These are phyloP conservation scores for Penicillium coprophilum DNA, from an alignment of 495 filamentous ascomycete species.

Conservation along the genomic window DNA sequence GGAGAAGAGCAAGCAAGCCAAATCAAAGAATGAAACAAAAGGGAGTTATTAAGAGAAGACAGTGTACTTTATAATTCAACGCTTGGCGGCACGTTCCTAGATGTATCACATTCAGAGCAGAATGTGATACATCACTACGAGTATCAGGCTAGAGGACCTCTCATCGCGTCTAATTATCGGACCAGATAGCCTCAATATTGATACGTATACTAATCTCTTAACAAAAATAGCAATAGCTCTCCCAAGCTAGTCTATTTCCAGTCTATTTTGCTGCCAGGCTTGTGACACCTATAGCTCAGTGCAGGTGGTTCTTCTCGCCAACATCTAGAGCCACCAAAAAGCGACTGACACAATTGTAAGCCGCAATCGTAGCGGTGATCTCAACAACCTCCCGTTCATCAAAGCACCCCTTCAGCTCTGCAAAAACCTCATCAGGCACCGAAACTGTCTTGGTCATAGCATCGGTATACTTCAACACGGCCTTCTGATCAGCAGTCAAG, in stretches of 20 bases:
- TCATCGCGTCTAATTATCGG: background rate
- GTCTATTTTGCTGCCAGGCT: background rate
- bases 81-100: background rate
- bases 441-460: constrained; percentile 68
- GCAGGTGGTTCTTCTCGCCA: constrained; percentile 53
- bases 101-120: background rate
- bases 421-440: constrained; percentile 65
- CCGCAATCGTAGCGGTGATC: constrained; percentile 74
- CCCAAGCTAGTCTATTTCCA: background rate
- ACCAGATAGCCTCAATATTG: background rate
- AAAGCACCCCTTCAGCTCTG: constrained; percentile 55
- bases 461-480: constrained; percentile 68
- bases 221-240: background rate
- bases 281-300: background rate
- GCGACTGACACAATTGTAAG: constrained; percentile 83
- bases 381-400: constrained; percentile 71
- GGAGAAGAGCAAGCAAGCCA: no score
- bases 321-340: constrained; percentile 84
- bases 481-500: constrained; percentile 59
- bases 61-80: background rate
- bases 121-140: background rate
- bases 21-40: background rate
- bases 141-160: background rate
- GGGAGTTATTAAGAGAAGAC: background rate
- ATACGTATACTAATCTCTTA: background rate